Evolutionary conservation across 345 rosid species (phyloP).

Genomic region (Anastatica hierochuntica): DNA sequence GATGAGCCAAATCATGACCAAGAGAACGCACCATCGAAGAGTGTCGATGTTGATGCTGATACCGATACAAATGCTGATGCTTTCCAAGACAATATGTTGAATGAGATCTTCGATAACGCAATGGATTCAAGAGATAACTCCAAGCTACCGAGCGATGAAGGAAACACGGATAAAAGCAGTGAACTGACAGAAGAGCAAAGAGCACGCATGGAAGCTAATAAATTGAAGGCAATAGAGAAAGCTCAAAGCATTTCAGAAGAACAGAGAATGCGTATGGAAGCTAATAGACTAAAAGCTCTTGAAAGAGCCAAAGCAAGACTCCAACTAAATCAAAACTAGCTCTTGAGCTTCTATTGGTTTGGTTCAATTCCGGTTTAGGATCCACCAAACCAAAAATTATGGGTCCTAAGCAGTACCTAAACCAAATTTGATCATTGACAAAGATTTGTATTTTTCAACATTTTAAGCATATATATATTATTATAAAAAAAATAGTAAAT

Average conservation of each 20-base stretch:
- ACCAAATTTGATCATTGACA: no score
- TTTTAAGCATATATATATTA: no score
- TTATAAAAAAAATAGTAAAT: no score
- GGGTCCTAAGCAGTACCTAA: no score
- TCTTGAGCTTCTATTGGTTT: background rate
- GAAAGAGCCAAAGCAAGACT: conserved; percentile 69
- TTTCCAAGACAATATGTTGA: conserved; percentile 41
- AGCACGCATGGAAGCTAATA: conserved; percentile 74
- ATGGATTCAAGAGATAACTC: conserved; percentile 29
- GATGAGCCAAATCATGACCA: conserved; percentile 27
- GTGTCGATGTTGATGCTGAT: conserved; percentile 6
- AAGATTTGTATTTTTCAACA: no score
- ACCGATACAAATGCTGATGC: conserved; percentile 18
- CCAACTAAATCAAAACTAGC: conserved; percentile 12
- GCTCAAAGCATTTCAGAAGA: conserved; percentile 62
- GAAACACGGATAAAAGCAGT: conserved; percentile 20
- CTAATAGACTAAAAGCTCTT: conserved; percentile 68
- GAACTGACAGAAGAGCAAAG: conserved; percentile 54
- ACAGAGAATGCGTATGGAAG: conserved; percentile 82
- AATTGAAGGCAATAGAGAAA: conserved; percentile 60
- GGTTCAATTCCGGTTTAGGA: background rate
- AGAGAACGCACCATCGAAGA: conserved; percentile 24
- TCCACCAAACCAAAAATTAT: no score
- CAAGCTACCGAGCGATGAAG: conserved; percentile 15
- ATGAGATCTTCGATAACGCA: conserved; percentile 43